Evolutionary conservation across 345 rosid species (phyloP).

Genomic region (Hibiscus mutabilis): DNA sequence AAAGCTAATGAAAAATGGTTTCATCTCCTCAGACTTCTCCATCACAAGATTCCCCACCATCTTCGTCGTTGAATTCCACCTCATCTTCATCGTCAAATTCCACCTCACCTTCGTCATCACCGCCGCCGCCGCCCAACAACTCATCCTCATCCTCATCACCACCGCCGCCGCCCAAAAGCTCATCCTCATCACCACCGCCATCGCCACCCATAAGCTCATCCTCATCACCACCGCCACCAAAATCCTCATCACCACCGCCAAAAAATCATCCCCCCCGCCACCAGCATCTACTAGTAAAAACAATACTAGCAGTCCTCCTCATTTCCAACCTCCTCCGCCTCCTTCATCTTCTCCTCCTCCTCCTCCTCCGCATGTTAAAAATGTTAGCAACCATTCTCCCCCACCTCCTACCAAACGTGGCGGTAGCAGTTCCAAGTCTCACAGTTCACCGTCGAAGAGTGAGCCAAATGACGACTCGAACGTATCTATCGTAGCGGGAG

Average conservation of each 20-base stretch:
- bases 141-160: neutral
- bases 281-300: neutral
- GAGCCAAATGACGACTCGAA: neutral
- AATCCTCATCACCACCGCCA: conserved; percentile 8
- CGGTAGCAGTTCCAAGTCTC: neutral
- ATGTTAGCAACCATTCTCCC: neutral
- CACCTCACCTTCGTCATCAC: neutral
- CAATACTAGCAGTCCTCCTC: neutral
- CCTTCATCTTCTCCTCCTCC: neutral
- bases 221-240: neutral
- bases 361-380: neutral
- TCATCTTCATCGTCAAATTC: neutral
- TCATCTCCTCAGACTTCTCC: conserved; percentile 41
- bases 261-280: neutral
- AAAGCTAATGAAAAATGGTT: conserved; percentile 32
- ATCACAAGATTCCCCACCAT: conserved; percentile 36
- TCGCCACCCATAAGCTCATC: too few species aligned
- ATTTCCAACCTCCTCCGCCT: neutral
- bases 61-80: conserved; percentile 9
- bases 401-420: neutral
- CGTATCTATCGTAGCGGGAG: neutral
- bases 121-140: neutral
- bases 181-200: conserved; percentile 2
- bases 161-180: neutral
- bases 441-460: neutral